Evolutionary conservation across 768 basidiomycete genomes (phyloP), one percentile per base, ranked within the genome.

Genomic region (Sistotremastrum niveocremeum): DNA sequence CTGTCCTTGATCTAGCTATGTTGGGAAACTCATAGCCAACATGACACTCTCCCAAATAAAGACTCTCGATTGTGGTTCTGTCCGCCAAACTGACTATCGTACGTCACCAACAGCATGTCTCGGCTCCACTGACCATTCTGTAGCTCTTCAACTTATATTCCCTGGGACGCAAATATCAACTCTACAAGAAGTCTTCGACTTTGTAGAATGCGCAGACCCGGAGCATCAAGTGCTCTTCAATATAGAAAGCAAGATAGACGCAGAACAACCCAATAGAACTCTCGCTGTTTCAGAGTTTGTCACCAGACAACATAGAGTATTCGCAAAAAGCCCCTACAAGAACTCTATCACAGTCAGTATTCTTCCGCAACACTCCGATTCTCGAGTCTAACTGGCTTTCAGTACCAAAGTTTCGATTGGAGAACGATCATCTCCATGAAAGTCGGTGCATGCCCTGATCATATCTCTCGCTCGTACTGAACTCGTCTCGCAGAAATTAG

Each of bases 341-440:
- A 53, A 67, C 30, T 66, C 72, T 11, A 83, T 85, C 50, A 82
- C 77, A 4, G 82, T 82, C 52, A 48, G 75, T 54, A 7, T 40
- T 11, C 32, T 35, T 6, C 45, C 32, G 38, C 34, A 6, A 2
- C 28, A 29, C 4, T 12, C 8, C 20, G 20, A 20, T 20, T 7
- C 35, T 36, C 7, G 28, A 31, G 4, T 34, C 11, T 37, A 28
- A 44, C 31, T 46, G 6, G 38, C 43, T 29, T 45, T 39, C 28
- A 85, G 82, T 84, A 75, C 52, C 82, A 89, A 65, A 83, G 81
- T 54, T 85, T 86, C 53, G 80, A 85, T 57, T 88, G 86, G 85
- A 69, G 84, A 53, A 79, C 83, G 9, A 58, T 88, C 9, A 58
- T 82, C 42, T 70, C 63, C 28, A 85, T 86, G 80, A 83, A 81